Percentiles rank a stretch among this genome's conserved stretches.
Evolutionary conservation across 176 grass and related monocot species (phyloP).

Genomic region (Carex pumila): DNA sequence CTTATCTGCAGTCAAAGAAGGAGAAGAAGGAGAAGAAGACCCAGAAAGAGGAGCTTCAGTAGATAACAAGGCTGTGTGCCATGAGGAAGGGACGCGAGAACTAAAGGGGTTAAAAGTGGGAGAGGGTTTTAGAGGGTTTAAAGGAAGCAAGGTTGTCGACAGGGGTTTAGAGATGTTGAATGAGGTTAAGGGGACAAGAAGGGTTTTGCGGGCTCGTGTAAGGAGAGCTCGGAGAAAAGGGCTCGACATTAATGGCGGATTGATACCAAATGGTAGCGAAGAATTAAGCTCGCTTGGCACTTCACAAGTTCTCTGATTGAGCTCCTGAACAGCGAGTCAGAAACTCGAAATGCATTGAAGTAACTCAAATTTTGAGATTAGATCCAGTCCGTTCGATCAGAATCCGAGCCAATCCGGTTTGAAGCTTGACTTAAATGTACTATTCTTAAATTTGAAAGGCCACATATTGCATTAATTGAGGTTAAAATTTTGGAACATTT

Average conservation of each 20-base stretch:
- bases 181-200: background rate
- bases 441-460: too few species aligned
- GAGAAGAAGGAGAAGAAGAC: background rate
- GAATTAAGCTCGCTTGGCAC: background rate
- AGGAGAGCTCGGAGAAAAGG: background rate
- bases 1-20: slow-evolving; percentile 14
- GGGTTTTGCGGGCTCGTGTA: slow-evolving; percentile 1
- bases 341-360: too few species aligned
- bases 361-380: too few species aligned
- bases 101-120: background rate
- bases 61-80: background rate
- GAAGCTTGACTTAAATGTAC: too few species aligned
- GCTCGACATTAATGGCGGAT: background rate
- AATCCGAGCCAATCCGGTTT: too few species aligned
- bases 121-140: slow-evolving; percentile 24
- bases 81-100: background rate
- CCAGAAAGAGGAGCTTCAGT: slow-evolving; percentile 1
- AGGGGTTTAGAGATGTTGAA: background rate
- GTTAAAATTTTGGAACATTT: too few species aligned
- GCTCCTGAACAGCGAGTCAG: too few species aligned
- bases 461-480: too few species aligned
- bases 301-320: too few species aligned
- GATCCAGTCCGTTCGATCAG: too few species aligned
- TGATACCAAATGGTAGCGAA: background rate
- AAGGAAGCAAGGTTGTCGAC: background rate